Base-by-base conservation (phyloP, 2,329 filamentous ascomycete species). In the Lecanicillium sp. region DNA sequence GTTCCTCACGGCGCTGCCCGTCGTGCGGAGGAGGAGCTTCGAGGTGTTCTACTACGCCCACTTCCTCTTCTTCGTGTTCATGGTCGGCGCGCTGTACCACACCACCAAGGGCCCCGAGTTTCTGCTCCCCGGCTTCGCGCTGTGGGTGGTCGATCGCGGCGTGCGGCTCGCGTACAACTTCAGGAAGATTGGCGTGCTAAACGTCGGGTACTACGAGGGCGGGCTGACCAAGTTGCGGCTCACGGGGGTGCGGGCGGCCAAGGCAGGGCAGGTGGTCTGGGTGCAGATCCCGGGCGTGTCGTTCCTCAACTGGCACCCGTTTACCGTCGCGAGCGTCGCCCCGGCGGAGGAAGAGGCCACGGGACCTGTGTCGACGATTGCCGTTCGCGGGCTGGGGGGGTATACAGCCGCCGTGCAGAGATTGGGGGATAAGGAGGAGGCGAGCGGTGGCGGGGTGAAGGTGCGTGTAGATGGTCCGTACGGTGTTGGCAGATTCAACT, bases 231-330 rank as follows among this genome's bases (percentile, higher is more conserved):
- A 60, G 47, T 51, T 60, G 44, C 51, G 46, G 36, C 27, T 58
- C 5, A 30, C 47, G n/a, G 55, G 56, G 1, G 21, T 53, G 5
- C 29, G 33, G 19, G 33, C 32, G 7, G 47, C 26, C 3, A 42
- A 48, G 12, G 56, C 58, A 5, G 55, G 56, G 2, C 57, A 59
- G 38, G 54, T 60, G 5, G 55, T 49, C 15, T 60, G 57, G 57
- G 44, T 58, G 4, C 57, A 58, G 40, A 43, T 60, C 9, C 55
- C 52, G 12, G 37, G 41, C 15, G 36, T 58, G 2, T 56, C 54
- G 1, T 52, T 52, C 7, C 36, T 58, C 29, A 57, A 59, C 38
- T 60, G 58, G 57, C 58, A 60, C 46, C 58, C 58, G 2, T 60
- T 60, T 35, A 58, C 58, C 3, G 51, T 59, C 32, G 55, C 55